Evolutionary conservation across 2,329 filamentous ascomycete species (phyloP), one percentile per base, ranked within the genome.

Genomic region (Peltaster fructicola): DNA sequence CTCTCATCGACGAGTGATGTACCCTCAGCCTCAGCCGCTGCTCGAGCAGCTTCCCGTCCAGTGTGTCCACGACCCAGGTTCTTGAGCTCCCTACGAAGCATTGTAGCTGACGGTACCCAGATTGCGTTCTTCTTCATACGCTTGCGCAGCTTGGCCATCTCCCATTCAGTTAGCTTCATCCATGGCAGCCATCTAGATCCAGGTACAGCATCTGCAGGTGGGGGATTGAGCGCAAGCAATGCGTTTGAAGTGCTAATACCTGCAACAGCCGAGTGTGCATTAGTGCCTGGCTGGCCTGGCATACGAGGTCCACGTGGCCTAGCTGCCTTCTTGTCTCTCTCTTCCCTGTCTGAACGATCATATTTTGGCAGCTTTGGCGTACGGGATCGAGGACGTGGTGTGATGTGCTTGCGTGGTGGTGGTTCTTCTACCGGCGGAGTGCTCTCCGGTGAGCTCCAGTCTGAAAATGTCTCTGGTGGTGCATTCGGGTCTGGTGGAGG

Each of bases 121-220:
- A 78, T 73, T 0, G 78, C 75, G 42, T 88, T 88, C 60, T 88
- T 88, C 63, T 88, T 88, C 79, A 88, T 88, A 10, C 75, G 65
- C 52, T 88, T 88, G 31, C 79, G 61, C 6, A 88, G 59, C 34
- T 70, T 67, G 4, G 68, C 69, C 67, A 74, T 70, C 40, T 74
- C 69, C 52, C 63, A 74, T 36, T 73, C 68, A 3, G 69, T 73
- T 33, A 74, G 50, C 29, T 67, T 65, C 38, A 68, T 54, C 69
- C 69, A 74, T 2, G 69, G 69, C 31, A 62, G 52, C 49, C 64
- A 63, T 39, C 63, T 62, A 47, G 66, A 71, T 22, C 69, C 69
- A 13, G 63, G 56, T 26, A 54, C 53, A 6, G 68, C 68, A 43
- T 71, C 63, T 11, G 59, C 50, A 8, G 69, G 69, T 7, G 69